Base-by-base conservation (phyloP, 306 rosid genomes). In the Acacia crassicarpa region DNA sequence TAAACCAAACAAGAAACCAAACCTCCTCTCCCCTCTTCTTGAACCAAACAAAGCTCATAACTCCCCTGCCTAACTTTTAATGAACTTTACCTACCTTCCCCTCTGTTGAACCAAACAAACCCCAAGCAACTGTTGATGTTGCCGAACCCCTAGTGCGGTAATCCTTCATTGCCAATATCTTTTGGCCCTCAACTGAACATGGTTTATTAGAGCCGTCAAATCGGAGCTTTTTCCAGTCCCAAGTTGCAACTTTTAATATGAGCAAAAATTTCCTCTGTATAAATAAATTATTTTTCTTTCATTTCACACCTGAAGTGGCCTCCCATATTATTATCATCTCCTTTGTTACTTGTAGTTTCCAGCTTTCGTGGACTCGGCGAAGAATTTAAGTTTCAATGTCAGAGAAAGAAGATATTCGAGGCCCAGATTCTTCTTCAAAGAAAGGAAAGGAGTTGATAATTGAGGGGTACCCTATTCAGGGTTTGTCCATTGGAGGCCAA, bases 401-500 rank as follows among this genome's bases (percentile, higher is more conserved):
- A 9, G 78, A 4, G 11, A 78, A 83, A 77, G 83, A 69, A 77
- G 87, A 75, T 78, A 48, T 54, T 48, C 77, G 70, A 38, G 83
- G 79, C 16, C 63, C 88, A 10, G 67, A n/a, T 32, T 43, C 70
- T 76, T 75, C 67, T 81, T 85, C 90, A 19, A 76, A 83, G 84
- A 89, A 85, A 67, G 68, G 67, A 48, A 87, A 80, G 72, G 87
- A 81, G 72, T 54, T 95, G 82, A 80, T 77, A 17, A 92, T 95
- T 79, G 94, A 90, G 89, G 99, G 96, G 49, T 91, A 92, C 88
- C 90, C 84, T 56, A 83, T 93, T 75, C 92, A 87, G 79, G 99
- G 99, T 43, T 79, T 93, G 85, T 95, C 98, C 56, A 95, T 95
- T 75, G 97, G 98, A 80, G 99, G 99, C 78, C 99, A 95, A 22